These are phyloP conservation scores for Aspergillus melleus DNA, from an alignment of 2,329 filamentous ascomycete species.

Conservation along the genomic window DNA sequence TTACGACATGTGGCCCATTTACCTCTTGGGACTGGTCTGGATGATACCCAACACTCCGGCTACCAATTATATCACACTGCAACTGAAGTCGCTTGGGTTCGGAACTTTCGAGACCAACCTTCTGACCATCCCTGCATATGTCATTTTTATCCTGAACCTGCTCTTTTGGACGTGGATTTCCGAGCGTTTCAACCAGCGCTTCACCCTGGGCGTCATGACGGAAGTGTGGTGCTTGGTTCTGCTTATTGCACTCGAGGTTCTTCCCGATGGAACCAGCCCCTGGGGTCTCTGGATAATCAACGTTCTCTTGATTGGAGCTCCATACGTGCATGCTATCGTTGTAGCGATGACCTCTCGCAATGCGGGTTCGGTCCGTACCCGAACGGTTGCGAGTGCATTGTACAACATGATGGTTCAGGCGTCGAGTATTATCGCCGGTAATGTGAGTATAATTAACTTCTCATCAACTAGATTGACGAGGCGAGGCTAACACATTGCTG, in stretches of 20 bases:
- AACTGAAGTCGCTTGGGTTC: conserved; percentile 57
- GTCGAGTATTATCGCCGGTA: conserved; percentile 41
- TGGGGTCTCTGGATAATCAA: conserved; percentile 56
- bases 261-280: conserved; percentile 49
- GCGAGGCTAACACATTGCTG: conserved; percentile 7
- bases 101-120: conserved; percentile 62
- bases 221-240: conserved; percentile 56
- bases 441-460: conserved; percentile 28
- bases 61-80: conserved; percentile 40
- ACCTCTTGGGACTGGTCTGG: conserved; percentile 51
- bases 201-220: conserved; percentile 54
- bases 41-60: conserved; percentile 40
- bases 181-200: conserved; percentile 56
- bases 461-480: not conserved
- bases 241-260: conserved; percentile 52
- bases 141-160: conserved; percentile 59
- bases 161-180: conserved; percentile 55
- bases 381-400: conserved; percentile 45
- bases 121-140: conserved; percentile 60
- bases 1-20: conserved; percentile 60
- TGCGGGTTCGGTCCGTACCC: conserved; percentile 43
- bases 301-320: conserved; percentile 56
- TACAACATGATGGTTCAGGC: conserved; percentile 50
- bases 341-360: conserved; percentile 47
- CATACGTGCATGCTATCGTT: conserved; percentile 60